phyloP scores from a whole-genome alignment of 352 stramenopile species.

The Stephanocyclus meneghinianus region DNA sequence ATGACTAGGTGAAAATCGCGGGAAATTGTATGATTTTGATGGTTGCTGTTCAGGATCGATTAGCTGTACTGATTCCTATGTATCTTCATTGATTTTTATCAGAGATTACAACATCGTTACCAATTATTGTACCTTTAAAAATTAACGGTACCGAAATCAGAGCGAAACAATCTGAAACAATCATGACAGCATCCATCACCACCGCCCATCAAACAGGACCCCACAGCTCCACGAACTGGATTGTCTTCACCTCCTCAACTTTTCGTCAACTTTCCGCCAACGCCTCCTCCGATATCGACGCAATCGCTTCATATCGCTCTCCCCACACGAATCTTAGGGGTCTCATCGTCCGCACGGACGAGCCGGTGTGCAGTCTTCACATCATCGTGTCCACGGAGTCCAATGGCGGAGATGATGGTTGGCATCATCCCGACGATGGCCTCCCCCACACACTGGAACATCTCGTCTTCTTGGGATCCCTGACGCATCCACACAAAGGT shows the following conservation, averaged over 20 bases:
- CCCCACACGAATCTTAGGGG: constrained; percentile 26
- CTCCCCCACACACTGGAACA: constrained; percentile 75
- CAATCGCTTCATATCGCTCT: constrained; percentile 36
- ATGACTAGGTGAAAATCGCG: too few species aligned
- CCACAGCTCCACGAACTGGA: constrained; percentile 36
- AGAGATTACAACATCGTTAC: too few species aligned
- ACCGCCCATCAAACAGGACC: constrained; percentile 21
- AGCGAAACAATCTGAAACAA: background rate
- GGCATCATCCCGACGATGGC: constrained; percentile 60
- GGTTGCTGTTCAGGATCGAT: too few species aligned
- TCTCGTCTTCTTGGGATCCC: constrained; percentile 62
- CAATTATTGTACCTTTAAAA: too few species aligned
- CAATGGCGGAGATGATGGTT: constrained; percentile 26
- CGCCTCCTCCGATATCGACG: background rate
- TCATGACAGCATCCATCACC: constrained; percentile 5
- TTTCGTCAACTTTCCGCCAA: constrained; percentile 27
- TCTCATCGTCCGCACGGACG: constrained; percentile 37
- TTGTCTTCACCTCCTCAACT: constrained; percentile 19
- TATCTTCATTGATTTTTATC: too few species aligned
- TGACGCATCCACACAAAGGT: constrained; percentile 66
- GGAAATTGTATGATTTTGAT: too few species aligned
- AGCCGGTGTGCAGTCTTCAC: constrained; percentile 57
- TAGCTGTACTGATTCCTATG: too few species aligned
- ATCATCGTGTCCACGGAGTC: constrained; percentile 56
- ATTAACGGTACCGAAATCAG: too few species aligned